Base-by-base conservation (phyloP, 176 grass and related monocot genomes). In the Carex littledalei region DNA sequence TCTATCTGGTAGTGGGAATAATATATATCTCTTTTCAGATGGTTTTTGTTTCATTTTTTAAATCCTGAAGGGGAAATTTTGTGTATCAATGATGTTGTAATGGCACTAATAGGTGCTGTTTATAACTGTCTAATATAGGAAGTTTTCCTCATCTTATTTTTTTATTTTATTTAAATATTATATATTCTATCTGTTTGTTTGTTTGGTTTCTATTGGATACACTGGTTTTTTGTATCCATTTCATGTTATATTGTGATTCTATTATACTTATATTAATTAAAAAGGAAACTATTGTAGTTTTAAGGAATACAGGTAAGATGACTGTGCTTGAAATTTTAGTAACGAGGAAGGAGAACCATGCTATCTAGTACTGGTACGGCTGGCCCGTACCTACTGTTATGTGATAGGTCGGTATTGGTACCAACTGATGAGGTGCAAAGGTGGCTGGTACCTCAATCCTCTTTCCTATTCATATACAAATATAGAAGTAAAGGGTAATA, bases 31-130 rank as follows among this genome's bases (percentile, higher is more conserved):
- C 54, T 81, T 35, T 34, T 16, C 37, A 0, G 43, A 34, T 77
- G 37, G n/a, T 50, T 77, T 54, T 54, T 77, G 29, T 79, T 79
- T 79, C 15, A 39, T 17, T 57, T 81, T 32, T 59, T 13, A 20
- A 61, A 63, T 63, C 59, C 13, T 72, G 39, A 63, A 63, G 57
- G 57, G 52, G 29, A 81, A 81, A 59, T 63, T 63, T 63, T 64
- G 78, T 81, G 53, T 63, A 61, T 63, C 59, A 63, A 41, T 32
- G 57, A 79, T 37, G 75, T 58, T 55, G 26, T 57, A 13, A 57
- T 56, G 55, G 56, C 45, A 39, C 58, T 81, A 47, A 81, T 81
- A 4, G 29, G 8, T 61, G 24, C 78, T 17, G 63, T 58, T 37
- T 20, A 50, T 43, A 63, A 37, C 78, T 15, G 22, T 56, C 45